Conservation (phyloP, 106 monocot genomes). For the Dendrobium catenatum region DNA sequence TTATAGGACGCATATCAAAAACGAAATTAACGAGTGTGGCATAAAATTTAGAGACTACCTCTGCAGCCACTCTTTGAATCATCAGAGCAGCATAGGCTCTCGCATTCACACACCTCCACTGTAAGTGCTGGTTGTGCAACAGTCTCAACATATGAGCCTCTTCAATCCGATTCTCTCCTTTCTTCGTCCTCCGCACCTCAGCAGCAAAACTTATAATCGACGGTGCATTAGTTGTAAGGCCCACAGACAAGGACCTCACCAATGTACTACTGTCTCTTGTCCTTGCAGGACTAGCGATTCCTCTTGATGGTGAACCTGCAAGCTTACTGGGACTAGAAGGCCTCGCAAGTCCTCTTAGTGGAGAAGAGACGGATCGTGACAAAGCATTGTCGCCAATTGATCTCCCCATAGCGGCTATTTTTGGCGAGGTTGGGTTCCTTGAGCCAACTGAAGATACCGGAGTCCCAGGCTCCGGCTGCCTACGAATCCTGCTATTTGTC, state of each 20-base stretch:
- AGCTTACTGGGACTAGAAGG: slow-evolving; percentile 40
- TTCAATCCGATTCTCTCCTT: slow-evolving; percentile 41
- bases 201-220: slow-evolving; percentile 36
- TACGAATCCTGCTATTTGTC: slow-evolving; percentile 44
- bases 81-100: slow-evolving; percentile 18
- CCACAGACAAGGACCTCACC: neutral
- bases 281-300: slow-evolving; percentile 43
- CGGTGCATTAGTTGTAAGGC: slow-evolving; percentile 20
- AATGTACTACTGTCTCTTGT: slow-evolving; percentile 23
- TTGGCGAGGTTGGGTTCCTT: slow-evolving; percentile 13
- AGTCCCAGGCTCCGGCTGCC: slow-evolving; percentile 34
- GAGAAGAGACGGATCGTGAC: slow-evolving; percentile 25
- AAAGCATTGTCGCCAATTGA: slow-evolving; percentile 22
- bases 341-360: slow-evolving; percentile 24
- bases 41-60: slow-evolving; percentile 18
- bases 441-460: neutral
- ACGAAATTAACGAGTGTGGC: neutral
- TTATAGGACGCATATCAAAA: neutral
- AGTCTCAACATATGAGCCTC: slow-evolving; percentile 40
- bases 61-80: slow-evolving; percentile 20
- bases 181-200: slow-evolving; percentile 24
- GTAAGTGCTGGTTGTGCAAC: slow-evolving; percentile 35
- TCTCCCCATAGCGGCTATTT: slow-evolving; percentile 20
- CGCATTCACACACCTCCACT: slow-evolving; percentile 41
- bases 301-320: slow-evolving; percentile 37